Base-by-base conservation (phyloP, 805 yeast species). In the Candida rishiriensis region DNA sequence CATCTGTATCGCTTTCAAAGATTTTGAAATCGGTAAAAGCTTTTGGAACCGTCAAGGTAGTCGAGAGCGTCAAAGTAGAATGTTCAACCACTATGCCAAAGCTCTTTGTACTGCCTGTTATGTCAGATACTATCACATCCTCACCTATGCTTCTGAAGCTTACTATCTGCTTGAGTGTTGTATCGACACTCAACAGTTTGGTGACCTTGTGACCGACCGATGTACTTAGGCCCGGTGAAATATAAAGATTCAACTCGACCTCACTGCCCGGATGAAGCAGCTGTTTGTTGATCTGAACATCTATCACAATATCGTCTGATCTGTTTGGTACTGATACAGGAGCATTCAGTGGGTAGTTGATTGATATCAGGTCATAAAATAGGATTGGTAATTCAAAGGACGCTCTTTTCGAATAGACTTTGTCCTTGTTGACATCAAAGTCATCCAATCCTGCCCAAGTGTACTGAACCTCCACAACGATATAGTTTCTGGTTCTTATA, bases 311-410 rank as follows among this genome's bases (percentile, higher is more conserved):
- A 4, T 40, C 43, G 21, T 40, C 39, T 14, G 26, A 18, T n/a
- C 18, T 36, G 21, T 13, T 34, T n/a, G 17, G 4, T n/a, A 26
- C 33, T 2, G 38, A 13, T 7, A 36, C n/a, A 12, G 31, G 38
- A 12, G 13, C 29, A 9, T 21, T 32, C 7, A 26, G 26, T 14
- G 15, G 12, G n/a, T 33, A 39, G 14, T 39, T 39, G n/a, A 26
- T 7, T 12, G 38, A 18, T n/a, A 34, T 11, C 10, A 30, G 30
- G 31, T 36, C 30, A 21, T 40, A 40, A 12, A 29, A 36, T 10
- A 11, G 29, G 35, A 40, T 31, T 5, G 43, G 43, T 10, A 40
- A 34, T n/a, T 40, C 43, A 14, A 40, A 40, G n/a, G 26, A 40
- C 7, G 34, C 30, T 11, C 43, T 36, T 30, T 40, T 40, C n/a